Base-by-base conservation (phyloP, 176 grass and related monocot genomes). In the Neostapfia colusana region DNA sequence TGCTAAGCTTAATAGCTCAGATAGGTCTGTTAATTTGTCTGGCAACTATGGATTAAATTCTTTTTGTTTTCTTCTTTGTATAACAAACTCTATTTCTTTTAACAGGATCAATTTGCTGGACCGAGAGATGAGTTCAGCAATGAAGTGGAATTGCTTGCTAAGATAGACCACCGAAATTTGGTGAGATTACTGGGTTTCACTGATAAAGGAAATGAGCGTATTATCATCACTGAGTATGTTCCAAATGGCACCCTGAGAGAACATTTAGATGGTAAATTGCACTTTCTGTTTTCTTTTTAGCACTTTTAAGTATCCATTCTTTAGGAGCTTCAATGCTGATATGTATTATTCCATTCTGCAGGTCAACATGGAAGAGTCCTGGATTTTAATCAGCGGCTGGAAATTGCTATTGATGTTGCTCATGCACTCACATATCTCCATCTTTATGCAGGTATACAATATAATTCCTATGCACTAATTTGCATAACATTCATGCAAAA, bases 381-480 rank as follows among this genome's bases (percentile, higher is more conserved):
- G 51, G 96, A 99, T 82, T 99, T 99, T 78, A 89, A 92, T 81
- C 89, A 99, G 44, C 96, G 96, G 24, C 54, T 99, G 54, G 96
- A 92, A 87, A 99, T 99, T 71, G 96, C 96, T 15, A 99, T 99
- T 56, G 96, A 99, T 83, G 82, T 99, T 82, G 92, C 96, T 69
- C 96, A 99, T 72, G 92, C 84, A 75, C 83, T 99, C 50, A 95
- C 96, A 82, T 99, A 99, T 88, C 92, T 95, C 65, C 96, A 99
- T 95, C 70, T 95, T 44, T 99, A 95, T 83, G 96, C 96, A 81
- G 96, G 96, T 99, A 75, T 45, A 40, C 12, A 40, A 70, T 80
- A 43, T 48, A 48, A 10, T 46, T 12, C 11, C 36, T 75, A 31
- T 16, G 35, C 69, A 9, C 9, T 68, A 31, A 31, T 8, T 43